phyloP scores from a whole-genome alignment of 805 yeast species.

The Wickerhamiella galacta region DNA sequence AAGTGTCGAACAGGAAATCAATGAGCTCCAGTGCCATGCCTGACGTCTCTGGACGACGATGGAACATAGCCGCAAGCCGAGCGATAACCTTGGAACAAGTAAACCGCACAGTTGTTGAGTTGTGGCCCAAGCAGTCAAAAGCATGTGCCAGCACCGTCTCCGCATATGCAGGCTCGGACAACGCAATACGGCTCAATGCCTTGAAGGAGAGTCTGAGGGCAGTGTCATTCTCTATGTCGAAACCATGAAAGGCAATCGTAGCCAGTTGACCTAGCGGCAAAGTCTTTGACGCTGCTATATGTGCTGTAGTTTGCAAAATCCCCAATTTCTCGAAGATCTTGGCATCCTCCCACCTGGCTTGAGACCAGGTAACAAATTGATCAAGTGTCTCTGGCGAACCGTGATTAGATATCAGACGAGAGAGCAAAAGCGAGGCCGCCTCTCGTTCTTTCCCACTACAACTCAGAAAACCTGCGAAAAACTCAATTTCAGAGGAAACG shows the following conservation, averaged over 20 bases:
- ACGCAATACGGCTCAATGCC: neutral
- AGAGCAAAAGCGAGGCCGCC: conserved; percentile 34
- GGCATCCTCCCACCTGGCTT: neutral
- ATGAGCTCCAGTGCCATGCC: conserved; percentile 20
- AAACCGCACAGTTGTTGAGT: conserved; percentile 9
- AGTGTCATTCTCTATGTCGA: neutral
- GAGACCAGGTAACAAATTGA: conserved; percentile 19
- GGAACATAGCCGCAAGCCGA: conserved; percentile 25
- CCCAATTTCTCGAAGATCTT: conserved; percentile 21
- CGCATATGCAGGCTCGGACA: conserved; percentile 1
- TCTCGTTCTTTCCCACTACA: conserved; percentile 43
- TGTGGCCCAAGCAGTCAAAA: conserved; percentile 2
- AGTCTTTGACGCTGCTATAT: conserved; percentile 20
- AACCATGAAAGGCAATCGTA: conserved; percentile 11
- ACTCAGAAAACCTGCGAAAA: conserved; percentile 23
- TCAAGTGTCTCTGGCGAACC: conserved; percentile 22
- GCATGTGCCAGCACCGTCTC: conserved; percentile 2
- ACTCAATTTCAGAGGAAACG: conserved; percentile 22
- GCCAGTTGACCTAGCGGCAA: conserved; percentile 5
- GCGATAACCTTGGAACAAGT: conserved; percentile 44
- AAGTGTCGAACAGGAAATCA: conserved; percentile 17
- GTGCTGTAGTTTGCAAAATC: conserved; percentile 27
- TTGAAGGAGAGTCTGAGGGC: neutral
- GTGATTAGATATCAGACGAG: conserved; percentile 35
- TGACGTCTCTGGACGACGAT: conserved; percentile 12